Conservation (phyloP, 495 filamentous ascomycete species). For the Penicillium argentinense region DNA sequence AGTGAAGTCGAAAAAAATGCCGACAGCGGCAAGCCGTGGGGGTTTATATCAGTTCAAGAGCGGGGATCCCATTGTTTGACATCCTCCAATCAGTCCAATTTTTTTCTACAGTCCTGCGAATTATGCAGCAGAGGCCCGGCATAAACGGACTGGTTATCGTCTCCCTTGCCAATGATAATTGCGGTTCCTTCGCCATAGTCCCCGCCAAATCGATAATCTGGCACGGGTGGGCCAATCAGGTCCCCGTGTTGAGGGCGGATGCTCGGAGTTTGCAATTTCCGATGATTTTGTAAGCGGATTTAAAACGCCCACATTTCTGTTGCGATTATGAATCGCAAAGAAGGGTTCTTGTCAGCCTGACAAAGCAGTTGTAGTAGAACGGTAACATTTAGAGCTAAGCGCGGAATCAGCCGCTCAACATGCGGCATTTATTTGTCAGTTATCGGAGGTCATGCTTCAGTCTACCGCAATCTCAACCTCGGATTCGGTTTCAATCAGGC, state of each 20-base stretch:
- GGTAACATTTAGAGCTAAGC: neutral
- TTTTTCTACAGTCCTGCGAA: neutral
- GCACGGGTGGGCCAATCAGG: neutral
- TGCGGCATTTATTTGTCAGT: too few species aligned
- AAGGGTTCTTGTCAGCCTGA: slow-evolving; percentile 6
- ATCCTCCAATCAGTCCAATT: too few species aligned
- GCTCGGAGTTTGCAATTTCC: neutral
- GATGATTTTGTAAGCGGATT: slow-evolving; percentile 5
- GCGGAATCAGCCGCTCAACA: slow-evolving; percentile 4
- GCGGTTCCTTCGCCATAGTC: slow-evolving; percentile 2
- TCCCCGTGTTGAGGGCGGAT: neutral
- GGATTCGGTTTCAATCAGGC: too few species aligned
- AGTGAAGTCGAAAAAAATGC: neutral
- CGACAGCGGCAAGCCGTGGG: neutral
- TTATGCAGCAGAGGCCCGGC: neutral
- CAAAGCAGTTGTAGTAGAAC: neutral
- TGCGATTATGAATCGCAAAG: slow-evolving; percentile 7
- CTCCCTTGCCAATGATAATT: neutral
- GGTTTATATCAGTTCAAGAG: slow-evolving; percentile 2
- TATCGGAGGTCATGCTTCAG: too few species aligned
- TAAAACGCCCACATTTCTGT: neutral
- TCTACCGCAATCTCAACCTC: too few species aligned
- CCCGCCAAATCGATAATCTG: neutral
- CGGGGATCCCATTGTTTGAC: too few species aligned
- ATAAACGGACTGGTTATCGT: neutral